Evolutionary conservation across 106 monocot genomes (phyloP), one percentile per base, ranked within the genome.

Genomic region (Phalaenopsis equestris): DNA sequence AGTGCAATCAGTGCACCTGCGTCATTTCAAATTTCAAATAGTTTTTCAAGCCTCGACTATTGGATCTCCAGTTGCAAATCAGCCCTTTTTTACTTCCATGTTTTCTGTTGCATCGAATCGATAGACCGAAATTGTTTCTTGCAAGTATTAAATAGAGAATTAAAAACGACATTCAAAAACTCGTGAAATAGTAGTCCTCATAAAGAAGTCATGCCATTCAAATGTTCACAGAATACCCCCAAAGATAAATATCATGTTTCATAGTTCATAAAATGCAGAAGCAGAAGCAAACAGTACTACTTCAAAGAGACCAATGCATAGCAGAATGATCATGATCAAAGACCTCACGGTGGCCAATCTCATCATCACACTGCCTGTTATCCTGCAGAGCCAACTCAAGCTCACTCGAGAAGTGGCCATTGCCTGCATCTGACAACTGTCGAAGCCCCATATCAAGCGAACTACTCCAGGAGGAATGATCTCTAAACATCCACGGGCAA

Each of bases 311-410:
- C 76, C 76, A 76, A 24, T 76, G 46, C 48, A 49, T 49, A 30
- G 9, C 49, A 30, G 19, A 17, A 48, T 76, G 76, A 76, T 76
- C 41, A 15, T 76, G 19, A 30, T 36, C 49, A 49, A 30, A 76
- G 12, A 49, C 76, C 24, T 30, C 41, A 42, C 24, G 41, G 41
- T 39, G 49, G 2, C 49, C 49, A 36, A 76, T 10, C 9, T 49
- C 76, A 76, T 76, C 48, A 14, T 23, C 49, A 79, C 79, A 68
- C 9, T 85, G 87, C 79, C 85, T 81, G 38, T 84, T 86, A 24
- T 90, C 86, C 82, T 93, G 93, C 70, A 93, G 85, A 80, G 96
- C 96, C 41, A 96, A 77, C 89, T 91, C 96, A 16, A 96, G 96
- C 86, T 96, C 93, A 30, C 96, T 85, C 0, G 89, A 93, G 79